Conservation (phyloP, 164 flowering plant species). For the Vitis cinerea region DNA sequence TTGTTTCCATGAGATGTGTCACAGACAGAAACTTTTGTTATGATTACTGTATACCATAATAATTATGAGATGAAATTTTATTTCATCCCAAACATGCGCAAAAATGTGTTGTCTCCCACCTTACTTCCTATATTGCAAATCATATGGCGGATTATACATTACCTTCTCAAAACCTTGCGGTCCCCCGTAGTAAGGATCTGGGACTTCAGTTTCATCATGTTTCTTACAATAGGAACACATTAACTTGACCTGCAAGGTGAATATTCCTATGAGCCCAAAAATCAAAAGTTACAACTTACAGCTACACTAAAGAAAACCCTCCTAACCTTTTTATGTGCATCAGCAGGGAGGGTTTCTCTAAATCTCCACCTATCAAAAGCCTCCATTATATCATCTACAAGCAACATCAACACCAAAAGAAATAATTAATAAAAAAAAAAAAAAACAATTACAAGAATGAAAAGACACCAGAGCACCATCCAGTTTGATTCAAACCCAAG, state of each 20-base stretch:
- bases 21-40: too few species aligned
- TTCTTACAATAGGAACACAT: slow-evolving; percentile 97
- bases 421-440: not conserved
- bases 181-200: slow-evolving; percentile 98
- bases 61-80: too few species aligned
- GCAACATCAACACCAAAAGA: not conserved
- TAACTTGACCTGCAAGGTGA: slow-evolving; percentile 64
- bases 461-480: not conserved
- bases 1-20: too few species aligned
- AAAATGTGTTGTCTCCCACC: too few species aligned
- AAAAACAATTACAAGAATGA: not conserved
- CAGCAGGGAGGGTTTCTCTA: slow-evolving; percentile 61
- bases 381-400: slow-evolving; percentile 69
- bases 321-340: slow-evolving; percentile 79
- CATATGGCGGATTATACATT: slow-evolving; percentile 10
- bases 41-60: too few species aligned
- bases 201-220: slow-evolving; percentile 89
- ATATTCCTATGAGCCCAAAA: not conserved
- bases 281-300: not conserved
- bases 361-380: slow-evolving; percentile 77
- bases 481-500: not conserved
- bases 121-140: not conserved
- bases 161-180: slow-evolving; percentile 97
- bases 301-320: not conserved
- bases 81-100: too few species aligned